Base-by-base conservation (phyloP, 306 rosid species). In the Quercus glauca region DNA sequence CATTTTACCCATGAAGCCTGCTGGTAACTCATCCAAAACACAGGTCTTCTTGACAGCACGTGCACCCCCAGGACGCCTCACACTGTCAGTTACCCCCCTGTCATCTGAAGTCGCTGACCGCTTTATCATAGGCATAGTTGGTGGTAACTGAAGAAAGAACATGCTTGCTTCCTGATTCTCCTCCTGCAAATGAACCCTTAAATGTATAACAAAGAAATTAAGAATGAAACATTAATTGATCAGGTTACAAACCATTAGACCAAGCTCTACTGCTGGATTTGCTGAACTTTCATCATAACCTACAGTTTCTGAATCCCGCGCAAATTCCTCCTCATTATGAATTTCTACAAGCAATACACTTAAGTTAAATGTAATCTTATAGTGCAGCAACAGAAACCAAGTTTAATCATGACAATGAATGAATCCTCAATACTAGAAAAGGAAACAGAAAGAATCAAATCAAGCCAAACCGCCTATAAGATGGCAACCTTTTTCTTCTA, bases 1-100 rank as follows among this genome's bases (percentile, higher is more conserved):
- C 94, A 92, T 86, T 89, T 94, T 92, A 51, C 99, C 99, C 82
- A 94, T 85, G 75, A 80, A 85, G 73, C 97, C 98, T 18, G 88
- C 73, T 75, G 98, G 92, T 79, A 91, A 58, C 29, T 88, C 92
- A 8, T 80, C 59, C 85, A 88, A 72, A 70, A 84, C 73, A 78
- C 81, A 78, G 8, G 85, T 74, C 78, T 73, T 86, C 65, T 59
- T 82, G n/a, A 1, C 72, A 25, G 79, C 43, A 73, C 6, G 64
- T 5, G 81, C 60, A 17, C 76, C 87, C 35, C 69, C 57, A 6
- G 76, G 73, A 71, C 74, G 77, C 61, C 75, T 71, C n/a, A 80
- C 67, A 67, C 84, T 82, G 68, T 76, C 78, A 13, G 77, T 65
- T 78, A 53, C 82, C 78, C 70, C 83, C 69, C 41, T 63, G 67